Base-by-base conservation (phyloP, 768 basidiomycete species). In the Strobilomyces confusus region DNA sequence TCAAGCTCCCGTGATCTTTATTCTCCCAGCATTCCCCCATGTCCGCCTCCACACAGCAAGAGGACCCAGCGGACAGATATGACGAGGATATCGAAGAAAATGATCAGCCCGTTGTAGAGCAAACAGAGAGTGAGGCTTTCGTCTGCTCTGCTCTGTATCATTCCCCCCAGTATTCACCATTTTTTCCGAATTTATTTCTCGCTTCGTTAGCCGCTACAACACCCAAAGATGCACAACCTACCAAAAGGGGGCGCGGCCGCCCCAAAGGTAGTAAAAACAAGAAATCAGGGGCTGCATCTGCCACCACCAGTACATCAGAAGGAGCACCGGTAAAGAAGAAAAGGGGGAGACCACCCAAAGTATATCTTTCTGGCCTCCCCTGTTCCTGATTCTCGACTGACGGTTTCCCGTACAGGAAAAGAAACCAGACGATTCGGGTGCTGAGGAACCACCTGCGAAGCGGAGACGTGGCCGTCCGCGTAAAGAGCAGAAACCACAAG, bases 261-360 rank as follows among this genome's bases (percentile, higher is more conserved):
- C 93, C 93, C 56, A 91, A 86, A 70, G 92, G 92, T 62, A 90
- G 88, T 72, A 94, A 89, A 75, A 83, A 83, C 72, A 83, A 81
- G 75, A 80, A 78, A 64, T 69, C 66, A 59, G 64, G 68, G 66
- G 72, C 65, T 55, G 58, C 71, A 36, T 60, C 70, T 51, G 36
- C 69, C 15, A 58, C 71, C 17, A 57, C 63, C 14, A 55, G 56
- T 26, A 57, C 65, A 48, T 60, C 71, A 55, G 66, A 68, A 48
- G 67, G 63, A 1, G 37, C 64, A 22, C 65, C 57, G 41, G 49
- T 64, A 49, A 78, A 77, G 71, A 73, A 75, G 61, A 78, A 76
- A 49, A 70, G 79, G 57, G 79, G 79, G 23, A 69, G 79, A 57
- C 79, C 79, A 51, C 77, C 73, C 63, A 80, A 81, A 73, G 80